phyloP scores from a whole-genome alignment of 202 grass and related monocot species.

The Schoenoplectus triqueter region DNA sequence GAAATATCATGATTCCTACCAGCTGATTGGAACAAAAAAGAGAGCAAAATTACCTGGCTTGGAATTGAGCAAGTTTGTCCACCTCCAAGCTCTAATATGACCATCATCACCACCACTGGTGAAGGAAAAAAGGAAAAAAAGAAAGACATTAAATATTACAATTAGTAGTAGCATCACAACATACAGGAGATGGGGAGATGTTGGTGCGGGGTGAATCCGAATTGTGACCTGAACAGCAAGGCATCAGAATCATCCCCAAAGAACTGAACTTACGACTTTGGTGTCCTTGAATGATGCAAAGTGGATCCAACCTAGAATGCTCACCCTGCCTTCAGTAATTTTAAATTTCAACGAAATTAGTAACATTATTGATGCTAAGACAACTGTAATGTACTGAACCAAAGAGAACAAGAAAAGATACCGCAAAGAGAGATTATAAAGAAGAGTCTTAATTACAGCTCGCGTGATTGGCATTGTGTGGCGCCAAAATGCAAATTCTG shows the following conservation, averaged over 20 bases:
- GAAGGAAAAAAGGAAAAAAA: constrained; percentile 24
- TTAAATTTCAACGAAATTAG: constrained; percentile 18
- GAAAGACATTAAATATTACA: not conserved
- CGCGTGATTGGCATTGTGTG: not conserved
- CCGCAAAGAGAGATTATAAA: too few species aligned
- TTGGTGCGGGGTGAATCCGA: not conserved
- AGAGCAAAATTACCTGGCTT: constrained; percentile 55
- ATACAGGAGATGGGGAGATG: not conserved
- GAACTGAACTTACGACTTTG: constrained; percentile 76
- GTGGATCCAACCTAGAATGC: constrained; percentile 44
- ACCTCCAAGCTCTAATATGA: constrained; percentile 71
- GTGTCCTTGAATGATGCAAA: constrained; percentile 73
- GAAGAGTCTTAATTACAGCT: constrained; percentile 4
- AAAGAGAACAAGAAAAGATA: not conserved
- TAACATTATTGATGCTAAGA: not conserved
- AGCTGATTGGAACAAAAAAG: not conserved
- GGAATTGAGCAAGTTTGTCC: constrained; percentile 70
- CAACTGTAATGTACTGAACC: not conserved
- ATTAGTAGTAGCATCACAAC: not conserved
- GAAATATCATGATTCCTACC: not conserved
- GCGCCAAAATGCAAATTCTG: not conserved
- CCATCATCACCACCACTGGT: constrained; percentile 78
- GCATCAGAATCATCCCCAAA: constrained; percentile 51
- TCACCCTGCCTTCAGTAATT: not conserved
- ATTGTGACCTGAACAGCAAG: constrained; percentile 74